phyloP scores from a whole-genome alignment of 2,329 filamentous ascomycete species.

The Alternaria sp. region DNA sequence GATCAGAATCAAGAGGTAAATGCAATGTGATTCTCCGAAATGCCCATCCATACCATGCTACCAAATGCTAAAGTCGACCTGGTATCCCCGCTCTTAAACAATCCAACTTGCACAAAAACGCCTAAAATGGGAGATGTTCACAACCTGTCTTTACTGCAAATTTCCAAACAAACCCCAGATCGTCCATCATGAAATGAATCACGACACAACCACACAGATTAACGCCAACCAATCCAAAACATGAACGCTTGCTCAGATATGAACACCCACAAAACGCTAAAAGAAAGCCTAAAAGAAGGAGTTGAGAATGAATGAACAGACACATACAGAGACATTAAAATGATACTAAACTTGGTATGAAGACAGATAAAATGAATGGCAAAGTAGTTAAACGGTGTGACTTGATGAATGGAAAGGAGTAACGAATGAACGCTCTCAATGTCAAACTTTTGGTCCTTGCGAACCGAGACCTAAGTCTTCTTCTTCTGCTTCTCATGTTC shows the following conservation, averaged over 20 bases:
- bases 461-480: slow-evolving; percentile 10
- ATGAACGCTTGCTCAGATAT: background rate
- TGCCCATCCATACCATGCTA: slow-evolving; percentile 6
- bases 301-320: slow-evolving; percentile 4
- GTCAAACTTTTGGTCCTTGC: slow-evolving; percentile 22
- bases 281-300: background rate
- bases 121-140: background rate
- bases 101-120: background rate
- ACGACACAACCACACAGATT: background rate
- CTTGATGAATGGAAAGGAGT: background rate
- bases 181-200: slow-evolving; percentile 1
- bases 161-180: background rate
- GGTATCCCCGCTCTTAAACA: slow-evolving; percentile 3
- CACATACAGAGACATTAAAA: slow-evolving; percentile 1
- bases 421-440: background rate
- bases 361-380: slow-evolving; percentile 3
- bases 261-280: background rate
- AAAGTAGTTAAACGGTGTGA: background rate
- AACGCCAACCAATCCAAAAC: background rate
- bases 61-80: slow-evolving; percentile 5
- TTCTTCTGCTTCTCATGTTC: slow-evolving; percentile 11
- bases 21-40: slow-evolving; percentile 2
- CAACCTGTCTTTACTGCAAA: background rate
- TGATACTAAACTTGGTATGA: slow-evolving; percentile 2
- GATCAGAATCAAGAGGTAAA: background rate